Percentiles rank a stretch among this genome's conserved stretches.
Conservation (phyloP, 1,284 basidiomycete species). For the Trametes hirsuta region DNA sequence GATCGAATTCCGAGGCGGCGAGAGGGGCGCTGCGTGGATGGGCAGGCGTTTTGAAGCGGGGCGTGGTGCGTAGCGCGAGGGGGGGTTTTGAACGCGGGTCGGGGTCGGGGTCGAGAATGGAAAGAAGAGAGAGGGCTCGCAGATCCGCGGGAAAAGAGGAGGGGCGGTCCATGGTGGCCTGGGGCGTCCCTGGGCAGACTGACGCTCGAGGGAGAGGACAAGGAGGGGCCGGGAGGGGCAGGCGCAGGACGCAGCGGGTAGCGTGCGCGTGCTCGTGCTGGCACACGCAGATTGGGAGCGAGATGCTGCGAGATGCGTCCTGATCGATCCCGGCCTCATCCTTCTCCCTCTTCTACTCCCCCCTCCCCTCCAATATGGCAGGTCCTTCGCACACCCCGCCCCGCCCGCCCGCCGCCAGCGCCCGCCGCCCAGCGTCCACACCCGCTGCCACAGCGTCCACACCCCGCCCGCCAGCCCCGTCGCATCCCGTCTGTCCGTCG, state of each 20-base stretch:
- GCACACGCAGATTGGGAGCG: not conserved
- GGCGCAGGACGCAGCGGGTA: not conserved
- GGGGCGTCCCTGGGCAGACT: not conserved
- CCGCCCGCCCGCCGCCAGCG: not conserved
- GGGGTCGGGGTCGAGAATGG: not conserved
- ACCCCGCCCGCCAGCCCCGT: not conserved
- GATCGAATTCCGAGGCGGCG: slow-evolving; percentile 3
- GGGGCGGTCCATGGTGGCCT: not conserved
- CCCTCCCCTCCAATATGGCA: slow-evolving; percentile 15
- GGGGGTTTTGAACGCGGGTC: not conserved
- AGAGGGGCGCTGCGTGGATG: not conserved
- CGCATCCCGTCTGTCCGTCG: not conserved
- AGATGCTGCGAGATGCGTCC: not conserved
- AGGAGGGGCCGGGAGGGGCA: not conserved
- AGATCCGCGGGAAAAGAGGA: not conserved
- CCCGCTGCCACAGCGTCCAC: not conserved
- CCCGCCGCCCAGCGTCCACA: not conserved
- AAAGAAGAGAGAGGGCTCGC: not conserved
- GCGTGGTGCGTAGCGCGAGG: not conserved
- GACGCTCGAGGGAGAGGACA: not conserved
- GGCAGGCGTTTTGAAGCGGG: slow-evolving; percentile 3
- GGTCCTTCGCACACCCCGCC: slow-evolving; percentile 23
- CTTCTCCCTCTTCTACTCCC: slow-evolving; percentile 1
- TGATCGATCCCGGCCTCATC: slow-evolving; percentile 13
- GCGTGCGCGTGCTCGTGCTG: not conserved